Evolutionary conservation across 768 basidiomycete species (phyloP).

Genomic region (Boletus pseudopeckii): DNA sequence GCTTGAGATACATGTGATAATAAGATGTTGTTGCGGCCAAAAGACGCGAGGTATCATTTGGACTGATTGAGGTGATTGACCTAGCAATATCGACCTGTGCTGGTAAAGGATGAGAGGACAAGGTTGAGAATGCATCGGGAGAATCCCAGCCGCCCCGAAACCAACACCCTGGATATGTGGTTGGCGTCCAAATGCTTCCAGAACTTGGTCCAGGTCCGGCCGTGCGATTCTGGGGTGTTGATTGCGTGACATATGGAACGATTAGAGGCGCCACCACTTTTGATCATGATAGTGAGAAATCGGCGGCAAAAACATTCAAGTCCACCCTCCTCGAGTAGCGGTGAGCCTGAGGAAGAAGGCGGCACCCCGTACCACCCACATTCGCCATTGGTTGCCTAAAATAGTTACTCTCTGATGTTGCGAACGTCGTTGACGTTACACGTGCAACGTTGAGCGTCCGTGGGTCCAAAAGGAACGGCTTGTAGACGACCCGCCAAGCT

Average conservation of each 20-base stretch:
- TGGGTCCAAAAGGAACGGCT: neutral
- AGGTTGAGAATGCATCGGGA: neutral
- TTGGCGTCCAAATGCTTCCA: neutral
- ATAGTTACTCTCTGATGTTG: neutral
- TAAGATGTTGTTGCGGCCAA: neutral
- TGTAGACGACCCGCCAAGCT: neutral
- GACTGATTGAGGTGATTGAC: neutral
- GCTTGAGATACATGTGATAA: neutral
- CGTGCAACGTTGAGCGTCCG: constrained; percentile 27
- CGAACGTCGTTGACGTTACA: constrained; percentile 22
- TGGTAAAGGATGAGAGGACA: neutral
- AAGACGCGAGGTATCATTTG: no score
- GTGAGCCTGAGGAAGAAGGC: neutral
- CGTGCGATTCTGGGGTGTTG: constrained; percentile 5
- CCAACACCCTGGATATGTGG: neutral
- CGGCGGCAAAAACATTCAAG: neutral
- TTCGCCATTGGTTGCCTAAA: constrained; percentile 4
- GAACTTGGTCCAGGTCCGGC: neutral
- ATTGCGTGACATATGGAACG: constrained; percentile 9
- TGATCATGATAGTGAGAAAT: constrained; percentile 9
- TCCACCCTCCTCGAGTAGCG: neutral
- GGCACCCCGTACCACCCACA: neutral
- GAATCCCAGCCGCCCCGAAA: neutral
- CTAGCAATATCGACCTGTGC: neutral
- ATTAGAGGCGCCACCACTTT: constrained; percentile 3